Conservation (phyloP, 2,329 filamentous ascomycete genomes). For the Colletotrichum paranaense region DNA sequence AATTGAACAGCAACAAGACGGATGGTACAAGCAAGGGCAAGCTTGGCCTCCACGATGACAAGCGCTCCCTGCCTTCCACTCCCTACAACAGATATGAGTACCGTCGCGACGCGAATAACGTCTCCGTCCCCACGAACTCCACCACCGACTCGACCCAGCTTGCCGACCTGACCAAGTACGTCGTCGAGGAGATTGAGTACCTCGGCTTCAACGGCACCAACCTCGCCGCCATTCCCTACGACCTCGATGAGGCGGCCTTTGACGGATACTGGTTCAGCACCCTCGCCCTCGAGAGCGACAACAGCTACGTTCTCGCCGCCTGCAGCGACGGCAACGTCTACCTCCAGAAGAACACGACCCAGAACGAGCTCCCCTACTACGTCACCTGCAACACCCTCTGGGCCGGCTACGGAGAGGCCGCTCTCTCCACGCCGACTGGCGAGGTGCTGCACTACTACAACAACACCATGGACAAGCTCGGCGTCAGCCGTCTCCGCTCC, state of each 20-base stretch:
- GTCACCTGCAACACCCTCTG: neutral
- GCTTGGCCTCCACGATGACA: neutral
- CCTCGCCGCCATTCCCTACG: neutral
- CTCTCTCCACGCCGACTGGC: neutral
- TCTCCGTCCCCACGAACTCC: neutral
- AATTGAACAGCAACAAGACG: neutral
- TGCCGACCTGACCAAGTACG: neutral
- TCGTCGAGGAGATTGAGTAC: neutral
- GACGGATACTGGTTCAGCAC: conserved; percentile 47
- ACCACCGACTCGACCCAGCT: neutral
- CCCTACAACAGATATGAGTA: neutral
- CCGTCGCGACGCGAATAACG: neutral
- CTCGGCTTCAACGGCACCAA: neutral
- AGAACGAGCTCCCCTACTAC: neutral
- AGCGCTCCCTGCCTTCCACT: neutral
- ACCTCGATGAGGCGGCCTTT: neutral
- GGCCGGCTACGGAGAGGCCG: neutral
- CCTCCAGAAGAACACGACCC: neutral
- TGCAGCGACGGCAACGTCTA: conserved; percentile 14
- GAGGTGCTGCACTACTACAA: conserved; percentile 3
- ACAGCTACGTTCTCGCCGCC: neutral
- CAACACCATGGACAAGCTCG: conserved; percentile 8
- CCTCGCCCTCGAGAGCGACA: neutral
- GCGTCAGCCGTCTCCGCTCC: conserved; percentile 3
- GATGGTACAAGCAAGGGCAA: neutral